phyloP scores from a whole-genome alignment of 306 rosid genomes.

The Prunus salicina region DNA sequence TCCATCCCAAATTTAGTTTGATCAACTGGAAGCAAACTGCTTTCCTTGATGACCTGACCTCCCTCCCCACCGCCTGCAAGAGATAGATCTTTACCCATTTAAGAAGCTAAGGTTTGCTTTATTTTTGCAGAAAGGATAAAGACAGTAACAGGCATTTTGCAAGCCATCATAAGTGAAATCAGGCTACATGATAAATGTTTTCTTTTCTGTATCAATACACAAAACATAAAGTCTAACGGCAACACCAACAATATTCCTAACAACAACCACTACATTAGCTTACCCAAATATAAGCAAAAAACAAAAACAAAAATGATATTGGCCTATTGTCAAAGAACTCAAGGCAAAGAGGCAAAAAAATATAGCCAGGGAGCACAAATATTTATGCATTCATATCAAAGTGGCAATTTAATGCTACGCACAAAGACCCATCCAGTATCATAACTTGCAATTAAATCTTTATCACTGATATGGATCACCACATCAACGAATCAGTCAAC shows the following conservation, averaged over 20 bases:
- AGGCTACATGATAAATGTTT: constrained; percentile 1
- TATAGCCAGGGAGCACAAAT: background rate
- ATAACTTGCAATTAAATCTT: no score
- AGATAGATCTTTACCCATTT: constrained; percentile 12
- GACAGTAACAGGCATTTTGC: background rate
- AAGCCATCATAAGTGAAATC: constrained; percentile 12
- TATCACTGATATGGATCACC: no score
- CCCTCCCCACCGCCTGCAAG: constrained; percentile 46
- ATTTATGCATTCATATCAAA: no score
- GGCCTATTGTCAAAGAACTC: background rate
- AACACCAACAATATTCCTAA: no score
- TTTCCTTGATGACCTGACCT: constrained; percentile 42
- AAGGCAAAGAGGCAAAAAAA: no score
- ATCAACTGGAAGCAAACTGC: constrained; percentile 40
- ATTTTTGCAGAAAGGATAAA: background rate
- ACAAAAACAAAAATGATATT: background rate
- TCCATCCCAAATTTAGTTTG: constrained; percentile 42
- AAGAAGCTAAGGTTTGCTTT: background rate
- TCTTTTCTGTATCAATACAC: background rate
- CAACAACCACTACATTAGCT: no score
- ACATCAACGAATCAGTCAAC: no score
- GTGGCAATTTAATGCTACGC: no score
- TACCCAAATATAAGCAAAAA: background rate
- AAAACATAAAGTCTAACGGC: background rate
- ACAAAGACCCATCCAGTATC: no score